Percentiles rank a stretch among this genome's conserved stretches.
These are phyloP conservation scores for Penstemon eatonii DNA, from an alignment of 257 asterid species.

Conservation along the genomic window DNA sequence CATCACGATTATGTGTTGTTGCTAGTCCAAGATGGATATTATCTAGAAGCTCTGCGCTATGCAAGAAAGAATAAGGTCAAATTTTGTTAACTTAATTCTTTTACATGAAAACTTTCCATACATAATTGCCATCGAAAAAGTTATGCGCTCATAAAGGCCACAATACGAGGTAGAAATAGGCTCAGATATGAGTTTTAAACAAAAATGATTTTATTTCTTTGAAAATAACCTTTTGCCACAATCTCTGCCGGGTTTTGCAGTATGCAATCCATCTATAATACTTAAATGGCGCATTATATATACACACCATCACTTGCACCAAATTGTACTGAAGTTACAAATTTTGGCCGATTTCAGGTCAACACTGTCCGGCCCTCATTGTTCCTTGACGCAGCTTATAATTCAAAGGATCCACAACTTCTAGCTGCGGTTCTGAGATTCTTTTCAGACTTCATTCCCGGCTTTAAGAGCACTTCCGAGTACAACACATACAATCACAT, in stretches of 20 bases:
- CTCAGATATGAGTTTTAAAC: constrained; percentile 1
- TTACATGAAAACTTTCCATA: neutral
- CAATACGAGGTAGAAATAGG: neutral
- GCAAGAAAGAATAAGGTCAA: constrained; percentile 81
- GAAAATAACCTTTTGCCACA: too few species aligned
- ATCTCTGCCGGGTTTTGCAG: too few species aligned
- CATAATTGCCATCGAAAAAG: constrained; percentile 12
- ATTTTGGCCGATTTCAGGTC: constrained; percentile 55
- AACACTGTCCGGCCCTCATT: constrained; percentile 72
- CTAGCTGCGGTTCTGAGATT: constrained; percentile 83
- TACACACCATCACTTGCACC: neutral
- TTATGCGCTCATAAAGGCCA: constrained; percentile 19
- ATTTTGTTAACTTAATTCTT: constrained; percentile 1
- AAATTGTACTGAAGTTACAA: neutral
- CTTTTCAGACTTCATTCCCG: constrained; percentile 85
- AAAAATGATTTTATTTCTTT: neutral
- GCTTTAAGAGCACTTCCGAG: constrained; percentile 73
- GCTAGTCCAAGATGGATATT: constrained; percentile 87
- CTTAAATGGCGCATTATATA: too few species aligned
- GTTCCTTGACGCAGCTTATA: constrained; percentile 85
- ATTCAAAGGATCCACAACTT: constrained; percentile 76
- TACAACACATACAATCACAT: constrained; percentile 45
- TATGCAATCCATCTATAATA: too few species aligned
- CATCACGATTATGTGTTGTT: constrained; percentile 81
- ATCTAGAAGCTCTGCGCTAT: constrained; percentile 89